Evolutionary conservation across 345 rosid genomes (phyloP), one percentile per base, ranked within the genome.

Genomic region (Reutealis trisperma): DNA sequence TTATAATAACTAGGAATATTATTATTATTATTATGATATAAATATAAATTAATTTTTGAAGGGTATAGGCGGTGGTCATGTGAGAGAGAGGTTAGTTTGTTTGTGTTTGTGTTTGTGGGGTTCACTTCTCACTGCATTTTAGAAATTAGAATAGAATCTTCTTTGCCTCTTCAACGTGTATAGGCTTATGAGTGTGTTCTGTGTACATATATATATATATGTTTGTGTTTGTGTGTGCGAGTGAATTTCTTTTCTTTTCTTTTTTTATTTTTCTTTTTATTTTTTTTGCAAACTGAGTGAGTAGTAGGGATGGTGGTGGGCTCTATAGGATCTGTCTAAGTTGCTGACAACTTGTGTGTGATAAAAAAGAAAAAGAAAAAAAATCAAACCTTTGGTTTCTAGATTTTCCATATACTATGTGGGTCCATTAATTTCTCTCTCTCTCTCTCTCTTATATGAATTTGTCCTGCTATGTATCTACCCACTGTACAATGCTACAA

Each of bases 71-170:
- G 74, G 89, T 83, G 83, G 86, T 88, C 89, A 84, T 78, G 88
- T 84, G 91, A 80, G 76, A 21, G 55, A 4, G 76, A 2, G 37
- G 37, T 34, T 1, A 1, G 3, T 0, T 34, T 34, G 5, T 4
- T 34, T 32, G 4, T 32, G 37, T 32, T 1, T 34, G 41, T 34
- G 41, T 27, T 5, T 58, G 87, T 81, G 89, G 87, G 90, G 85
- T 79, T 86, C 87, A 77, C 78, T 37, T 79, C 80, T 81, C 83
- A 79, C 84, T 51, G 80, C 59, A 78, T 77, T 83, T 78, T 63
- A 86, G 82, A 86, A 81, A 84, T 79, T 82, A 49, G 90, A 86
- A 89, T 86, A 86, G 89, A 89, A 88, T 88, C 90, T 86, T 89
- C 90, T 77, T 80, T 83, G 83, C 41, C 80, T 76, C 70, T 73